Base-by-base conservation (phyloP, 169 alveolate species). In the Eimeria falciformis region DNA sequence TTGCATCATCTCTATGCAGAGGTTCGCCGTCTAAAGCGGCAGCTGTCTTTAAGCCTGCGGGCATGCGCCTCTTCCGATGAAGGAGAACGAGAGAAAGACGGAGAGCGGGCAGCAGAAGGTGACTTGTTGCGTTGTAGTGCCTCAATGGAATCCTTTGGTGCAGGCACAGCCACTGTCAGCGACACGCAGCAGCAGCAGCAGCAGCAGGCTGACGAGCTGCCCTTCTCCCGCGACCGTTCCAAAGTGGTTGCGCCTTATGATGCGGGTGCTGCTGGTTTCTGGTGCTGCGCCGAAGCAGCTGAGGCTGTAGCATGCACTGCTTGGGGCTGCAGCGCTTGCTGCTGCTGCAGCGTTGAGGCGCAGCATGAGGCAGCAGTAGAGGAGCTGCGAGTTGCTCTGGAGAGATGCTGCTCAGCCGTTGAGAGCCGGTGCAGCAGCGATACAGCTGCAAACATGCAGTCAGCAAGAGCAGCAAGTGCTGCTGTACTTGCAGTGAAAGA, bases 1-100 rank as follows among this genome's bases (percentile, higher is more conserved):
- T 33, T 75, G 77, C 89, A 81, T n/a, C 89, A 81, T 53, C 77
- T 81, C 23, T 81, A 81, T 81, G 89, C 89, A 17, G 89, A 81
- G 77, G 89, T 81, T 53, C 89, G 89, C 29, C 89, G 89, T 43
- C 75, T 81, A 29, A 65, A 75, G 40, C 89, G 89, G 29, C 89
- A 81, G 73, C 89, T 81, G 27, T 50, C 89, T 33, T 56, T 53
- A 21, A 46, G 89, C 18, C 43, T 81, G 33, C 77, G 43, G 1
- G 21, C 0, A 9, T 53, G 58, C 17, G 73, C 18, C 18, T 81
- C 89, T 11, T 55, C 77, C 25, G 75, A 81, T 11, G 89, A 55
- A n/a, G 27, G 45, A 43, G 77, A 81, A 21, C 33, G 89, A 25
- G 33, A 75, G 18, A 75, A 53, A 33, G 12, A 25, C 37, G 55